These are phyloP conservation scores for Hyparrhenia diplandra DNA, from an alignment of 176 grass and related monocot genomes.

Conservation along the genomic window DNA sequence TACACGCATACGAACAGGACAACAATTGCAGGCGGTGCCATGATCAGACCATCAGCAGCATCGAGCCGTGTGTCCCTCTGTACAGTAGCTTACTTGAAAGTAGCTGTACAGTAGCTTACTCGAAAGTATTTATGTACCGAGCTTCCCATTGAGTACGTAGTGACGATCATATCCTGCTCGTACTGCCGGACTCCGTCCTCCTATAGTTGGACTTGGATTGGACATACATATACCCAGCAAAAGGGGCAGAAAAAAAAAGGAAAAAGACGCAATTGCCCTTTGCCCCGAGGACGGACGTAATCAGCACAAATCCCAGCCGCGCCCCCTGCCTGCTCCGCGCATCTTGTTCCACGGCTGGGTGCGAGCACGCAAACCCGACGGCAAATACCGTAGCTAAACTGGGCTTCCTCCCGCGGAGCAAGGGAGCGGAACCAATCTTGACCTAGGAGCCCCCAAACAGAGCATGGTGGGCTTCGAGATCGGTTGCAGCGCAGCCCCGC, in stretches of 20 bases:
- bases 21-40: background rate
- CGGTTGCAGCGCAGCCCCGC: too few relatives aligned
- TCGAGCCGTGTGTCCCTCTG: background rate
- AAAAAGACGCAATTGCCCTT: background rate
- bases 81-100: background rate
- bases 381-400: background rate
- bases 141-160: background rate
- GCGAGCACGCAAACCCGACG: background rate
- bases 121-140: background rate
- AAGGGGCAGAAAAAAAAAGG: background rate
- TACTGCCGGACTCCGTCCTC: too few relatives aligned
- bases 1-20: background rate
- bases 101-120: too few relatives aligned
- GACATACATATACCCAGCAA: background rate
- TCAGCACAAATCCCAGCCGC: slow-evolving; percentile 9
- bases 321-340: background rate
- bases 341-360: background rate
- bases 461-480: background rate
- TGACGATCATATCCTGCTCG: background rate
- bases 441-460: background rate
- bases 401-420: background rate
- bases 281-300: background rate
- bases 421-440: background rate
- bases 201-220: too few relatives aligned
- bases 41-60: background rate